Base-by-base conservation (phyloP, 169 alveolate genomes). In the Plasmodium adleri region DNA sequence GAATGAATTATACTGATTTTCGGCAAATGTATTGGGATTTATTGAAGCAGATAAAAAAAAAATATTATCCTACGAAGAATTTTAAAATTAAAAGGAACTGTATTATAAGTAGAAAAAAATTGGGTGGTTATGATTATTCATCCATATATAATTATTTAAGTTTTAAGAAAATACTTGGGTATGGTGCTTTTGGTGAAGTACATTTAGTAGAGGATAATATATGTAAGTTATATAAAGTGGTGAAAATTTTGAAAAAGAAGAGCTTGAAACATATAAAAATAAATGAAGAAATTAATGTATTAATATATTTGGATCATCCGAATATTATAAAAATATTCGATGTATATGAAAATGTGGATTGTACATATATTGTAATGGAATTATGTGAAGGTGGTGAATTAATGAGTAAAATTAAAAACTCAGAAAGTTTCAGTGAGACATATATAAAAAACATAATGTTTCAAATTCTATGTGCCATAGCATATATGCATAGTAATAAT, bases 331-430 rank as follows among this genome's bases (percentile, higher is more conserved):
- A 97, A 90, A 95, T 97, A 62, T 96, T 94, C 66, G 98, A 97
- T 92, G 97, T 97, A 10, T 97, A 95, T 92, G 99, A 97, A 92
- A 98, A 96, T 64, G 94, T 88, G 60, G 95, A 96, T 45, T 96
- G 96, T 74, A 96, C 97, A n/a, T 97, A 97, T 92, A 94, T 97
- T 85, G 98, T 97, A 60, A 96, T 97, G 98, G 99, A 97, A 90
- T 94, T 96, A 68, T 96, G 98, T 72, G 87, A 93, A n/a, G 99
- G 99, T 13, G 99, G 99, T 28, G 99, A 99, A 93, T 96, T 99
- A 56, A 98, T 99, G 88, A 99, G 97, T 80, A 96, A 98, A 83
- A 98, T 98, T 39, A 94, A 93, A 9, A 96, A 95, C 49, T 95
- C 93, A 32, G 98, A 97, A 64, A 94, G 94, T 50, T 96, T 97